A percentile compares a stretch with the other conserved stretches of the same genome.
Conservation (phyloP, 331 rosid species). For the Arachis monticola region DNA sequence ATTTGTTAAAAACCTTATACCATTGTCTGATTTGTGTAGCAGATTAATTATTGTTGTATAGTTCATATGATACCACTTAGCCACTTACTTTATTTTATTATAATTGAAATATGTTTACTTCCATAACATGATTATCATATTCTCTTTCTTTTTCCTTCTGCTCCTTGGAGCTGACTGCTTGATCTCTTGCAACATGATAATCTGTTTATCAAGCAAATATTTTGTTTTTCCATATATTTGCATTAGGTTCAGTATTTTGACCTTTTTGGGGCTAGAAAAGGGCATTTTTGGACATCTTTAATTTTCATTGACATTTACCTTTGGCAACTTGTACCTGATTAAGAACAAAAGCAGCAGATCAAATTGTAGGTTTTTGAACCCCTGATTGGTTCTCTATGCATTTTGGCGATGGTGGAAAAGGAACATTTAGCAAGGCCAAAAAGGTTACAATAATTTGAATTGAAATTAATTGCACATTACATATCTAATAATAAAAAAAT, state of each 20-base stretch:
- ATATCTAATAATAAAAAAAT: no score
- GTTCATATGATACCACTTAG: background rate
- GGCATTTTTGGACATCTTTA: constrained; percentile 5
- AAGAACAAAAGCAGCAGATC: constrained; percentile 23
- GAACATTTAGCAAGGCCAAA: no score
- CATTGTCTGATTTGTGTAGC: no score
- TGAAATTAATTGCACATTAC: no score
- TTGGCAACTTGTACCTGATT: constrained; percentile 14
- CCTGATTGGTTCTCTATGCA: background rate
- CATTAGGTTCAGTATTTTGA: background rate
- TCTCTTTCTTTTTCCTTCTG: background rate
- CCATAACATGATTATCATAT: background rate
- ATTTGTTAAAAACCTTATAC: no score
- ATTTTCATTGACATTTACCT: constrained; percentile 1
- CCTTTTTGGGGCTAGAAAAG: background rate
- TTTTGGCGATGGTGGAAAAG: background rate
- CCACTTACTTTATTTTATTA: background rate
- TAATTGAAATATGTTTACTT: background rate
- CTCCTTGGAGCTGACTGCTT: constrained; percentile 5
- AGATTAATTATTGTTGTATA: background rate
- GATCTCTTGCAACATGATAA: background rate
- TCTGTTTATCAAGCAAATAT: constrained; percentile 3
- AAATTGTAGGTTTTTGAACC: background rate
- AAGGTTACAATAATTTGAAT: no score
- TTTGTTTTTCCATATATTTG: constrained; percentile 3